phyloP scores from a whole-genome alignment of 2,329 filamentous ascomycete genomes.

The Hypoxylon sp. region DNA sequence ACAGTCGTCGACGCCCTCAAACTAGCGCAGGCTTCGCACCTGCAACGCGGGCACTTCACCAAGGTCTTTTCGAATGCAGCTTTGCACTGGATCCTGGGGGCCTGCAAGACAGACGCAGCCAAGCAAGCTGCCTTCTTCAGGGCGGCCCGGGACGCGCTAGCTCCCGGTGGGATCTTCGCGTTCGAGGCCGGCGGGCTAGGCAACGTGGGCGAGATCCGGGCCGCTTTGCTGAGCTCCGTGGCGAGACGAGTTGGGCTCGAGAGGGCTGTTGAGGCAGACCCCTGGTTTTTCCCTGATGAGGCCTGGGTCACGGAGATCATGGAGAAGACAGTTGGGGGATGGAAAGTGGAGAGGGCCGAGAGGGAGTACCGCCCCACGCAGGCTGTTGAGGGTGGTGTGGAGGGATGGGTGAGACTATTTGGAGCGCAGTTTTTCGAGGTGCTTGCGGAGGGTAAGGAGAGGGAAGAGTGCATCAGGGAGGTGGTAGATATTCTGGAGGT shows the following conservation, averaged over 20 bases:
- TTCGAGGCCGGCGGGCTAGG: slow-evolving; percentile 82
- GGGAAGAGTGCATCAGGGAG: slow-evolving; percentile 69
- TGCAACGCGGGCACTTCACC: slow-evolving; percentile 59
- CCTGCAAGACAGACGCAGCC: slow-evolving; percentile 40
- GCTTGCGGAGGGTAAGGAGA: slow-evolving; percentile 61
- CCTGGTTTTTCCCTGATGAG: slow-evolving; percentile 82
- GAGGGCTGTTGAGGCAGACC: slow-evolving; percentile 61
- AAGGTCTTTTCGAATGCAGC: slow-evolving; percentile 78
- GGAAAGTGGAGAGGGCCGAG: slow-evolving; percentile 68
- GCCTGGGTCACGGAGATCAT: slow-evolving; percentile 65
- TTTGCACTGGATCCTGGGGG: slow-evolving; percentile 75
- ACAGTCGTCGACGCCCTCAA: slow-evolving; percentile 64
- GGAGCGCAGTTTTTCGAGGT: slow-evolving; percentile 71
- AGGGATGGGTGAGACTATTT: slow-evolving; percentile 77
- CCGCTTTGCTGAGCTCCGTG: slow-evolving; percentile 69
- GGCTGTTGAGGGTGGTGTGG: slow-evolving; percentile 70
- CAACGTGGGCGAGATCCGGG: slow-evolving; percentile 74
- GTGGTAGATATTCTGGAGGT: slow-evolving; percentile 68
- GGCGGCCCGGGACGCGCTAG: slow-evolving; percentile 66
- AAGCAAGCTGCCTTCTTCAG: slow-evolving; percentile 67
- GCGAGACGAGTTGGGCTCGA: slow-evolving; percentile 65
- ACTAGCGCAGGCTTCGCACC: slow-evolving; percentile 54
- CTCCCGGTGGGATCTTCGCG: slow-evolving; percentile 69
- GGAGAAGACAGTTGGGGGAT: slow-evolving; percentile 63
- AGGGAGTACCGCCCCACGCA: slow-evolving; percentile 75